phyloP scores from a whole-genome alignment of 306 rosid genomes.

The Medicago truncatula region DNA sequence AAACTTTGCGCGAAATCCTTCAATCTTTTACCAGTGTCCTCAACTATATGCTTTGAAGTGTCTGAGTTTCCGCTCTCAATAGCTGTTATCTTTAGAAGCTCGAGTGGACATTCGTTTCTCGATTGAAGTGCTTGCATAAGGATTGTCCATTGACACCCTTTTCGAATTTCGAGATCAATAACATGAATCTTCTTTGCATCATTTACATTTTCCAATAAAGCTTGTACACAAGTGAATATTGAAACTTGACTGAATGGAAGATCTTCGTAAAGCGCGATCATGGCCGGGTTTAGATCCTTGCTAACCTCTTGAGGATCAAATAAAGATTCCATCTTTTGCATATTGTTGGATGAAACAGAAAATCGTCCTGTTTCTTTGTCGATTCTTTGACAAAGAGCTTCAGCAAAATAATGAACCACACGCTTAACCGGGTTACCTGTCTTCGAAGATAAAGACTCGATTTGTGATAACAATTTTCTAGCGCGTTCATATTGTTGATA shows the following conservation, averaged over 20 bases:
- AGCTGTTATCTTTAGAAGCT: slow-evolving; percentile 52
- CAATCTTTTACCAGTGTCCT: slow-evolving; percentile 47
- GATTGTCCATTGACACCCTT: slow-evolving; percentile 43
- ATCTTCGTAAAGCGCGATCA: slow-evolving; percentile 28
- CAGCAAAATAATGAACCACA: slow-evolving; percentile 55
- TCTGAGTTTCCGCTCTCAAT: slow-evolving; percentile 38
- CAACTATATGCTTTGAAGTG: slow-evolving; percentile 1
- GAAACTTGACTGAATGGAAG: slow-evolving; percentile 47
- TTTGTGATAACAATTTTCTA: slow-evolving; percentile 47
- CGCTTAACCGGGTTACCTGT: slow-evolving; percentile 61
- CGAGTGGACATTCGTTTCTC: slow-evolving; percentile 39
- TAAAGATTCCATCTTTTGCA: background rate
- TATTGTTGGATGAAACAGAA: background rate
- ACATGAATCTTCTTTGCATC: slow-evolving; percentile 50
- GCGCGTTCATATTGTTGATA: slow-evolving; percentile 59
- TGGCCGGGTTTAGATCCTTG: slow-evolving; percentile 37
- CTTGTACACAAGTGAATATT: slow-evolving; percentile 45
- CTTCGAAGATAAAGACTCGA: slow-evolving; percentile 45
- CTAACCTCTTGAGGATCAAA: slow-evolving; percentile 44
- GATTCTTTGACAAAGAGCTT: slow-evolving; percentile 64
- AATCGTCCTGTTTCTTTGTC: slow-evolving; percentile 60
- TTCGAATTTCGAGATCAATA: slow-evolving; percentile 52
- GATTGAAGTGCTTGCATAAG: slow-evolving; percentile 47
- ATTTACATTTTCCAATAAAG: slow-evolving; percentile 45
- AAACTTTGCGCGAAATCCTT: slow-evolving; percentile 46